phyloP scores from a whole-genome alignment of 257 asterid genomes.

The Fraxinus anomala region DNA sequence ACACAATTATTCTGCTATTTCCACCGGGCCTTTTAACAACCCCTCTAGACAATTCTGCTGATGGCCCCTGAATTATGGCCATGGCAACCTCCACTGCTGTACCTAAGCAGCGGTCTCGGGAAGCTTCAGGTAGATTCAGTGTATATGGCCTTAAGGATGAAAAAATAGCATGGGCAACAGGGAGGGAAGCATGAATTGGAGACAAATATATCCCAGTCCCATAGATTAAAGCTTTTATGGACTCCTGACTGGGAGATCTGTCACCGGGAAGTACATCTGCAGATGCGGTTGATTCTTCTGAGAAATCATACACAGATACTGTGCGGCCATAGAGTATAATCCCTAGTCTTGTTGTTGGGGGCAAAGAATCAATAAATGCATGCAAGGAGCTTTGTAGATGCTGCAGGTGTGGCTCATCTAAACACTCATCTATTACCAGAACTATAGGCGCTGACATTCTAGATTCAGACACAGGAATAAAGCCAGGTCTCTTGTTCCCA shows the following conservation, averaged over 20 bases:
- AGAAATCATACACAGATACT: constrained; percentile 85
- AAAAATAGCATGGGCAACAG: constrained; percentile 77
- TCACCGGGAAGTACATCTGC: constrained; percentile 91
- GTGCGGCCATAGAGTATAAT: constrained; percentile 81
- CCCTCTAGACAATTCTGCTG: constrained; percentile 86
- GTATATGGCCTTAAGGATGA: constrained; percentile 78
- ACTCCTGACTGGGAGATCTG: constrained; percentile 68
- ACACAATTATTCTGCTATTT: constrained; percentile 81
- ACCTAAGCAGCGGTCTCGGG: constrained; percentile 93
- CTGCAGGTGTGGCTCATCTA: constrained; percentile 89
- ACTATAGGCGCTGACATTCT: constrained; percentile 75
- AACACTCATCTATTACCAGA: constrained; percentile 88
- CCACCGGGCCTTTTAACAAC: constrained; percentile 86
- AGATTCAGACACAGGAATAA: constrained; percentile 75
- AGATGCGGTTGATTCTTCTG: constrained; percentile 82
- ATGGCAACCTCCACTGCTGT: constrained; percentile 92
- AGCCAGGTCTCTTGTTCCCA: constrained; percentile 74
- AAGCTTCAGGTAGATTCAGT: constrained; percentile 69
- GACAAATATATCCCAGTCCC: constrained; percentile 91
- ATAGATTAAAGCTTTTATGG: constrained; percentile 78
- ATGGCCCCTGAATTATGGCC: constrained; percentile 89
- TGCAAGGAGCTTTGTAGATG: constrained; percentile 95
- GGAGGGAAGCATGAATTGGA: constrained; percentile 82
- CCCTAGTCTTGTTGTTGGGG: constrained; percentile 81
- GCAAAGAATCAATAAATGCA: constrained; percentile 87